Evolutionary conservation across 2,329 filamentous ascomycete genomes (phyloP).

Genomic region (Piedraia hortae): DNA sequence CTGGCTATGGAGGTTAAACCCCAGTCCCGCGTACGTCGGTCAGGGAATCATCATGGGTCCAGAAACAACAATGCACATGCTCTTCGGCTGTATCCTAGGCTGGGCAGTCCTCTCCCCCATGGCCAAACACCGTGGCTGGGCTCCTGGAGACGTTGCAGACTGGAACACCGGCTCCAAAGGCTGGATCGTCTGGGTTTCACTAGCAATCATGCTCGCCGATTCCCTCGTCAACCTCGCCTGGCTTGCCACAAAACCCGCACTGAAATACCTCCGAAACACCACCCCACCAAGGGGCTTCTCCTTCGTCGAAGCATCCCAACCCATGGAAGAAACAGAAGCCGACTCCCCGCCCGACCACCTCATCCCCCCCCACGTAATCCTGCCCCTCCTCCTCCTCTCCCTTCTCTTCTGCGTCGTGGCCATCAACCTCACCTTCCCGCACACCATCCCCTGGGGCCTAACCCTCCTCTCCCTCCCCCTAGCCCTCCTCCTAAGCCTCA

Average conservation of each 20-base stretch:
- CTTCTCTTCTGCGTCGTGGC: slow-evolving; percentile 54
- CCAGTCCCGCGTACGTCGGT: slow-evolving; percentile 86
- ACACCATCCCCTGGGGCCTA: slow-evolving; percentile 53
- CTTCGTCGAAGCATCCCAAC: slow-evolving; percentile 9
- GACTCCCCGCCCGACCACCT: slow-evolving; percentile 70
- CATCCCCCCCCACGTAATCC: slow-evolving; percentile 42
- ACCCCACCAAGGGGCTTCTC: slow-evolving; percentile 15
- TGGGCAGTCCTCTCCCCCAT: slow-evolving; percentile 80
- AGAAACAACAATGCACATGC: slow-evolving; percentile 84
- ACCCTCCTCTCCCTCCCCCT: slow-evolving; percentile 63
- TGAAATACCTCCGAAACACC: slow-evolving; percentile 16
- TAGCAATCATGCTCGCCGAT: slow-evolving; percentile 92
- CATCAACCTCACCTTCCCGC: slow-evolving; percentile 59
- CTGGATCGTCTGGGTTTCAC: slow-evolving; percentile 92
- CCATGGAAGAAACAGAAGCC: slow-evolving; percentile 21
- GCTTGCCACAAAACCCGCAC: slow-evolving; percentile 37
- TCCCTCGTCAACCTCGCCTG: slow-evolving; percentile 68
- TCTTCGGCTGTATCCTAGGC: slow-evolving; percentile 62
- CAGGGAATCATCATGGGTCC: slow-evolving; percentile 98
- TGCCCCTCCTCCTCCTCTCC: slow-evolving; percentile 48
- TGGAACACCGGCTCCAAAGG: slow-evolving; percentile 89
- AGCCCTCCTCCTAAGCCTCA: slow-evolving; percentile 37
- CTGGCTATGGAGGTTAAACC: slow-evolving; percentile 93
- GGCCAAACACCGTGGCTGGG: slow-evolving; percentile 68
- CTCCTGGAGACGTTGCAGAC: slow-evolving; percentile 56